A percentile compares a stretch with the other conserved stretches of the same genome.
phyloP scores from a whole-genome alignment of 2,329 filamentous ascomycete genomes.

The Neopestalotiopsis sp. region DNA sequence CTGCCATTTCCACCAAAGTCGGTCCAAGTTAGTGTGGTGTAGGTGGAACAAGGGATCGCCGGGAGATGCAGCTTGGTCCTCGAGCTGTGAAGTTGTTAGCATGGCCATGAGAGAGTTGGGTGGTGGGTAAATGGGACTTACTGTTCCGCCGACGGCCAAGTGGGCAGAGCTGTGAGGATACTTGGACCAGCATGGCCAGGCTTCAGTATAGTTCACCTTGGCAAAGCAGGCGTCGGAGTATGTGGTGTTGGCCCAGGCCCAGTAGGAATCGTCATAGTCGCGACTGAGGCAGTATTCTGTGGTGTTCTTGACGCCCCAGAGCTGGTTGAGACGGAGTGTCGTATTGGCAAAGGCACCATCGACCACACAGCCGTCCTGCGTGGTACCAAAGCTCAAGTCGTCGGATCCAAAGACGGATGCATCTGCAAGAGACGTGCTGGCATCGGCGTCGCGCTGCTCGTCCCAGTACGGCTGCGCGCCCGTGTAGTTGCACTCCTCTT shows the following conservation, averaged over 20 bases:
- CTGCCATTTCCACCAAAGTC: constrained; percentile 28
- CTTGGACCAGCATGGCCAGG: constrained; percentile 15
- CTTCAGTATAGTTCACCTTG: constrained; percentile 10
- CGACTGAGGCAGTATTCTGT: constrained; percentile 5
- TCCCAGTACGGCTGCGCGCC: constrained; percentile 17
- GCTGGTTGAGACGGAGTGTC: background rate
- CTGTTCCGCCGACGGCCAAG: background rate
- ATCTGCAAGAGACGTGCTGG: constrained; percentile 32
- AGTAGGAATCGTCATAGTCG: background rate
- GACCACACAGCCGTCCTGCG: background rate
- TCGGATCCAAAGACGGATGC: constrained; percentile 31
- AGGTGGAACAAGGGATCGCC: constrained; percentile 38
- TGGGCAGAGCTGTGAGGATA: constrained; percentile 4
- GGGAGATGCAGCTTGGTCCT: constrained; percentile 23
- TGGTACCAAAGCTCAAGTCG: background rate
- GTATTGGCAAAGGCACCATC: constrained; percentile 15
- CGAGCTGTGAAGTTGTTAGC: background rate
- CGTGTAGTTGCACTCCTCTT: constrained; percentile 19
- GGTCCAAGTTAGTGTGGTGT: constrained; percentile 37
- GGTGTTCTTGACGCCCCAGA: background rate
- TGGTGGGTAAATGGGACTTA: constrained; percentile 8
- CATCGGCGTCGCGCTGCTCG: background rate
- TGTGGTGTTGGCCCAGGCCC: constrained; percentile 13
- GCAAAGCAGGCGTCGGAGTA: constrained; percentile 16
- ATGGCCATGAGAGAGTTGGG: background rate